Base-by-base conservation (phyloP, 1,284 basidiomycete genomes). In the Omphalotus olearius region DNA sequence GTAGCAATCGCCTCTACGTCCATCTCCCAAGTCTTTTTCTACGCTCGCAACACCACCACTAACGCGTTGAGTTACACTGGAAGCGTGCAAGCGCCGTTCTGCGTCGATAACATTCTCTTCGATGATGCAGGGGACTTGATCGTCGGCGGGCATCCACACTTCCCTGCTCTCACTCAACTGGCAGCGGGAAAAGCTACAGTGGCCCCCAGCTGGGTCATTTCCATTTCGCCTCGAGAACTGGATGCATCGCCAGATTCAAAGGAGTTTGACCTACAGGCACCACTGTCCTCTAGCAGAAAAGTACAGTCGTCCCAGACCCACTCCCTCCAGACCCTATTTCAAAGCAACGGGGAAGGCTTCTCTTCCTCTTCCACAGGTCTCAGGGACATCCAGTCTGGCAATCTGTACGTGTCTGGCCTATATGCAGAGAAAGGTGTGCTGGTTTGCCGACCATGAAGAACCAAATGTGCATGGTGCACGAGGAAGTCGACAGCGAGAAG, bases 81-180 rank as follows among this genome's bases (percentile, higher is more conserved):
- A 26, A 59, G 60, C n/a, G 66, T 85, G 10, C 66, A 63, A 0
- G 63, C 82, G 0, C 85, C 86, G 1, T 84, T 86, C 63, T 63
- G 67, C 3, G 70, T 76, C 0, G 86, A 88, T 58, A 89, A 88
- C 59, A 55, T 88, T 44, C 68, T 67, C 44, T 86, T 68, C 52
- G 72, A 75, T 51, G 69, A 76, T 45, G 62, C 65, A 1, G 70
- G 75, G 18, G 59, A 66, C 0, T 67, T 88, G 40, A 64, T 86
- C 52, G 79, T 80, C 14, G 71, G 79, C 0, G 85, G 87, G 0
- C 86, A 88, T 57, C 79, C 86, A 0, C 70, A 82, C 59, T 82
- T 85, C 59, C 75, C 76, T 0, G 65, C 72, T 4, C 62, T 88
- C 30, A 57, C 68, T 20, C 59, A 58, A 4, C 66, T 85, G 6